A percentile compares a stretch with the other conserved stretches of the same genome.
Conservation (phyloP, 257 asterid genomes). For the Solanum sitiens region DNA sequence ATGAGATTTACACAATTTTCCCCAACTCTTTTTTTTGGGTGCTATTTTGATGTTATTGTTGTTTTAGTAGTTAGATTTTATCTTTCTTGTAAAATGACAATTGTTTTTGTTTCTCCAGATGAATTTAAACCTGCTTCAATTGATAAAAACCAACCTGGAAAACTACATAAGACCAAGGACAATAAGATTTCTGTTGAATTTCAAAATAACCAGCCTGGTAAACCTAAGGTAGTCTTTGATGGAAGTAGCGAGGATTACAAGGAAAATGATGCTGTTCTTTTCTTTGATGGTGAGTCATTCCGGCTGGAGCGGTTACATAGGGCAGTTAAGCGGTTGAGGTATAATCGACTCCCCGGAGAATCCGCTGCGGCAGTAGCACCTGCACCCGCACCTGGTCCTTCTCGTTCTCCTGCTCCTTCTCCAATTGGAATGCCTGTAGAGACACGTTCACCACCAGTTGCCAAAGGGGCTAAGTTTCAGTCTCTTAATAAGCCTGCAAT, state of each 20-base stretch:
- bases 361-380: conserved; percentile 29
- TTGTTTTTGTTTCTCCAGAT: conserved; percentile 24
- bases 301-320: conserved; percentile 85
- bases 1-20: neutral
- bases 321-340: conserved; percentile 86
- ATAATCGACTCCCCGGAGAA: conserved; percentile 68
- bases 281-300: conserved; percentile 78
- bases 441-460: conserved; percentile 50
- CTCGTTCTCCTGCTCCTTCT: neutral
- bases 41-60: neutral
- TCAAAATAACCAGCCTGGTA: conserved; percentile 78
- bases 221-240: conserved; percentile 78
- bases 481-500: conserved; percentile 36
- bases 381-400: conserved; percentile 4
- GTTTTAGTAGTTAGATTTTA: neutral
- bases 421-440: conserved; percentile 14
- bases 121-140: conserved; percentile 99
- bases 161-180: conserved; percentile 78
- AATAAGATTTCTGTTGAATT: conserved; percentile 83
- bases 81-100: neutral
- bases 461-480: conserved; percentile 46
- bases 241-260: conserved; percentile 92
- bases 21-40: neutral
- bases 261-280: conserved; percentile 85
- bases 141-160: conserved; percentile 81